Base-by-base conservation (phyloP, 2,329 filamentous ascomycete species). In the Allantophomopsis cytisporea region DNA sequence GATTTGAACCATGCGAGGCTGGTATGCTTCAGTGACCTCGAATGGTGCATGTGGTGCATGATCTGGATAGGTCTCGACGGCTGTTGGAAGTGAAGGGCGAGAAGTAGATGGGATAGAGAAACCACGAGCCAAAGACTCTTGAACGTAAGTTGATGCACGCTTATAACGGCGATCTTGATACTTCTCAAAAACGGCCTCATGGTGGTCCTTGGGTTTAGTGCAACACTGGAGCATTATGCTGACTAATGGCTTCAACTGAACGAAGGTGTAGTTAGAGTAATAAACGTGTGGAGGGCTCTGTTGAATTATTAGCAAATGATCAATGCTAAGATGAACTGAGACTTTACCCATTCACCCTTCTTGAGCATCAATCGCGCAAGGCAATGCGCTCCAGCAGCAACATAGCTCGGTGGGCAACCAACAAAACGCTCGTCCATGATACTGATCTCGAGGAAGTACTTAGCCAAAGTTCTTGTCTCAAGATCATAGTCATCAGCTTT, bases 401-500 rank as follows among this genome's bases (percentile, higher is more conserved):
- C 65, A 57, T 85, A 96, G 68, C 88, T 95, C 2, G 89, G 84
- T 23, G 85, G 83, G 50, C 82, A 86, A 18, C 83, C 85, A 30
- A 98, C 86, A 54, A 98, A 96, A 15, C 89, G 83, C 66, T 96
- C 88, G 56, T 98, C 91, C 87, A 96, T 95, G 58, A 96, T 80
- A 31, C 87, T 93, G 40, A 96, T 74, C 59, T 98, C 91, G 18
- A 98, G 70, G 61, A 98, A 95, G 63, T 98, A 98, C 64, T 98
- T 98, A 51, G 91, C 87, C 40, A 98, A 66, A 5, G 91, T 96
- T 31, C 91, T 76, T 10, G 89, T 95, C 63, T 98, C 89, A 36
- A 94, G 68, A 55, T 98, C 88, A 55, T 96, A 98, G 55, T 95
- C 87, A 56, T 98, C 91, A 12, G 91, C 91, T 66, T 96, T 96